These are phyloP conservation scores for Pisolithus sp. DNA, from an alignment of 768 basidiomycete genomes.

Conservation along the genomic window DNA sequence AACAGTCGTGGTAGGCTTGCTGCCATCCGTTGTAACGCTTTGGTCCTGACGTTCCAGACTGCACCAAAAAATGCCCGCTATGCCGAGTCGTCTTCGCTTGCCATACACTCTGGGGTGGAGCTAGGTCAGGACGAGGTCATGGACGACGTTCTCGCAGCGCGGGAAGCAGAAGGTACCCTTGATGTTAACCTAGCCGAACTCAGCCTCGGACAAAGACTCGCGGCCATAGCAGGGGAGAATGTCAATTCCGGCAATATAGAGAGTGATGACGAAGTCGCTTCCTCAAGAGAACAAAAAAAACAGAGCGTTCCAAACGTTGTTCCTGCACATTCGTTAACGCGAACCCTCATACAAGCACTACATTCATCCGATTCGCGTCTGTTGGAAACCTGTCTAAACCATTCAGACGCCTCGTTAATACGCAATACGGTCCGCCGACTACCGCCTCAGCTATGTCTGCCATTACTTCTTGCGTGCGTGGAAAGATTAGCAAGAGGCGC, in stretches of 20 bases:
- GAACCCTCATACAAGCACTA: constrained; percentile 91
- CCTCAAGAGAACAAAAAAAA: constrained; percentile 11
- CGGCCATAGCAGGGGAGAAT: constrained; percentile 8
- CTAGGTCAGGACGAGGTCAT: constrained; percentile 50
- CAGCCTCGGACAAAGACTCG: constrained; percentile 68
- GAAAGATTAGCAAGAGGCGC: constrained; percentile 79
- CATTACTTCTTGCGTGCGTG: constrained; percentile 80
- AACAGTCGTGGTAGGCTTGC: constrained; percentile 13
- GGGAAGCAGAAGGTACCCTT: constrained; percentile 59
- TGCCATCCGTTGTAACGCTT: not conserved
- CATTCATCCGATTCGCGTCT: constrained; percentile 90
- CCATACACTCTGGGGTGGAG: constrained; percentile 60
- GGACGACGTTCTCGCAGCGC: constrained; percentile 40
- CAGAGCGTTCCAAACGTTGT: constrained; percentile 35
- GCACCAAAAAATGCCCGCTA: constrained; percentile 56
- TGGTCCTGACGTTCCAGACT: constrained; percentile 26
- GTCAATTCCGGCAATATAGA: constrained; percentile 22
- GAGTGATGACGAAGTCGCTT: constrained; percentile 39
- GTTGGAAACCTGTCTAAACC: constrained; percentile 79
- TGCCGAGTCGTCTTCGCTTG: constrained; percentile 52
- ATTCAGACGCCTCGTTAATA: constrained; percentile 77
- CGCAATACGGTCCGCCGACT: constrained; percentile 81
- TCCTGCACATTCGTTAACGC: constrained; percentile 83
- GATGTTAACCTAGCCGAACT: constrained; percentile 86
- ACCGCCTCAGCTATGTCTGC: constrained; percentile 81